Evolutionary conservation across 2,329 filamentous ascomycete species (phyloP).

Genomic region (Pseudopyricularia javanii): DNA sequence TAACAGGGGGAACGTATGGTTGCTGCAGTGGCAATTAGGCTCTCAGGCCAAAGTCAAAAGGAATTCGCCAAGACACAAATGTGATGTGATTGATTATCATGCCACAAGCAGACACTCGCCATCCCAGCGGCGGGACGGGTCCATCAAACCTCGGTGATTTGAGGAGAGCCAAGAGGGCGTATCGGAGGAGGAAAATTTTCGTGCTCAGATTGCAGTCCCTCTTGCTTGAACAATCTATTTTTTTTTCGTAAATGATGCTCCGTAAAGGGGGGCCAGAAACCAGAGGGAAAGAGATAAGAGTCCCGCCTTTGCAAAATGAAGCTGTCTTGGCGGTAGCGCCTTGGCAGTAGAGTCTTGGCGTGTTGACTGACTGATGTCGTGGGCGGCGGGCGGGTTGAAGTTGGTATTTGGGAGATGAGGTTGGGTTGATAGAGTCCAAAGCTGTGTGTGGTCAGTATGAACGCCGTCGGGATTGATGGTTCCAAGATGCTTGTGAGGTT

Average conservation of each 20-base stretch:
- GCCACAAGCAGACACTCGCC: not conserved
- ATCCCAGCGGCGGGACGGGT: not conserved
- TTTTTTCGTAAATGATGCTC: too few relatives aligned
- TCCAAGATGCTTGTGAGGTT: too few relatives aligned
- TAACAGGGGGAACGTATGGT: too few relatives aligned
- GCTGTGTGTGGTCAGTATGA: too few relatives aligned
- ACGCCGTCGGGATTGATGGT: too few relatives aligned
- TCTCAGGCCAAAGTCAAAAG: too few relatives aligned
- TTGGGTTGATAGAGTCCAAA: too few relatives aligned
- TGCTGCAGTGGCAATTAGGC: too few relatives aligned
- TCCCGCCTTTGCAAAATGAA: not conserved
- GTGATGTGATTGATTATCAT: not conserved
- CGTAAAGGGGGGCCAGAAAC: too few relatives aligned
- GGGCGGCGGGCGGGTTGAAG: too few relatives aligned
- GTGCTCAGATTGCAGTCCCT: not conserved
- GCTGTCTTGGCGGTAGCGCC: not conserved
- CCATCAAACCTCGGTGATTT: not conserved
- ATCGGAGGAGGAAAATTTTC: not conserved
- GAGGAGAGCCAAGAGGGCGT: not conserved
- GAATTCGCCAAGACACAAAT: not conserved
- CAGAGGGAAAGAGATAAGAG: not conserved
- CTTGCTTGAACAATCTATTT: not conserved
- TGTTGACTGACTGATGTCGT: not conserved
- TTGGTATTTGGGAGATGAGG: not conserved
- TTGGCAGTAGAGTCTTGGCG: not conserved